Conservation (phyloP, 2,329 filamentous ascomycete genomes). For the Truncatella angustata region DNA sequence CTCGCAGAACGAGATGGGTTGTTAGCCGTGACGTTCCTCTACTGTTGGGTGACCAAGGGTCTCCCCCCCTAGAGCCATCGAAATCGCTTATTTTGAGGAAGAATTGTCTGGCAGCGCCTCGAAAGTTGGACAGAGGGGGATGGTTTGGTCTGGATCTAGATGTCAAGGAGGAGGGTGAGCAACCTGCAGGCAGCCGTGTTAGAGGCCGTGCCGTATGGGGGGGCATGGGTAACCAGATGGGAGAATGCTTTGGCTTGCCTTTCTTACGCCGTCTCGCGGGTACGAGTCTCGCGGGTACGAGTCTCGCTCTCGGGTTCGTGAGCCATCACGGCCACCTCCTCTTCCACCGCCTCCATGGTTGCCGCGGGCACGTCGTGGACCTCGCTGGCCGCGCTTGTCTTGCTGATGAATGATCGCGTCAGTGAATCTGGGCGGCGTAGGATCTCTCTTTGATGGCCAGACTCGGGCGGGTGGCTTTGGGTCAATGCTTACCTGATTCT, state of each 20-base stretch:
- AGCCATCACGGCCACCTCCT: slow-evolving; percentile 18
- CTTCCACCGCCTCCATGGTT: too few species aligned
- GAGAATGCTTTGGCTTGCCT: slow-evolving; percentile 53
- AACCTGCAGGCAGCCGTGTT: slow-evolving; percentile 2
- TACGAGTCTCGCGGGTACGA: slow-evolving; percentile 56
- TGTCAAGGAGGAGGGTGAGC: slow-evolving; percentile 2
- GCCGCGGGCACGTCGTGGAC: too few species aligned
- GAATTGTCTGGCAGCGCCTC: neutral
- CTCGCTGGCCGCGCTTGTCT: slow-evolving; percentile 24
- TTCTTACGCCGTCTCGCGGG: slow-evolving; percentile 85
- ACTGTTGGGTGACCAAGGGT: neutral
- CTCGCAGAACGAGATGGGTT: slow-evolving; percentile 46
- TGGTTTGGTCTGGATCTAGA: slow-evolving; percentile 3
- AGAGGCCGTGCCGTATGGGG: neutral
- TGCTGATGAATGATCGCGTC: slow-evolving; percentile 16
- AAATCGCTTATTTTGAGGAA: slow-evolving; percentile 14
- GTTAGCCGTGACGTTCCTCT: slow-evolving; percentile 36
- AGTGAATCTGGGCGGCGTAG: neutral
- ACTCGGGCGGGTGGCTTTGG: neutral
- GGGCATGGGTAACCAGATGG: neutral
- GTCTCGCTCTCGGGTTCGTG: slow-evolving; percentile 36
- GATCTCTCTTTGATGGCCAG: neutral
- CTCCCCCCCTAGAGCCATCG: neutral
- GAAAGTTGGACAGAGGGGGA: neutral
- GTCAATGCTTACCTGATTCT: slow-evolving; percentile 26